Evolutionary conservation across 2,329 filamentous ascomycete species (phyloP), one percentile per base, ranked within the genome.

Genomic region (Daldinia sp.): DNA sequence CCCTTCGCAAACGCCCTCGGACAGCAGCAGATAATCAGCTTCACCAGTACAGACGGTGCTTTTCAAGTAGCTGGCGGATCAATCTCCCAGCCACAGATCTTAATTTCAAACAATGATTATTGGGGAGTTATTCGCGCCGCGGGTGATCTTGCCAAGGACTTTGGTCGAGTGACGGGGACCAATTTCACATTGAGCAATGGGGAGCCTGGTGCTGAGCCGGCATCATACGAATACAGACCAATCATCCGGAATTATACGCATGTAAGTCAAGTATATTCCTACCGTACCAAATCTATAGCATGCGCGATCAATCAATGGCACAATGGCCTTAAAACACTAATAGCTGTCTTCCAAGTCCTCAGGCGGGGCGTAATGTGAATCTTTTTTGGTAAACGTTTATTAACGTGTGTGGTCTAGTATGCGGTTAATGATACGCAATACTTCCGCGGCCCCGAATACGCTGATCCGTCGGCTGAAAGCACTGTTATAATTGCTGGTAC

Each of bases 81-180:
- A 9, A 66, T 72, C 35, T 56, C 70, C 1, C 67, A 61, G 17
- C 72, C 74, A 8, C 73, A 75, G 58, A 85, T 89, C 51, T 77
- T 84, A 2, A 79, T 87, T n/a, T 84, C 85, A 8, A 70, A 75
- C 17, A 77, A 84, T 57, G 89, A 91, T 62, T 90, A 85, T 79
- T 88, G 86, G 77, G 89, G 88, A 58, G 89, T 91, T 0, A 81
- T 90, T 55, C 83, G 89, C 23, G 88, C 87, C 4, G 89, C 87
- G 0, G 81, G 87, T 35, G 89, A 92, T 74, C 81, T 92, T 8
- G 87, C 88, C 0, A 71, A 80, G 3, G 90, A 92, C 74, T 90
- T 92, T 76, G 88, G 88, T 13, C 84, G 87, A n/a, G 88, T 91
- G 3, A 90, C 88, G 0, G 88, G 88, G 7, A 82, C 77, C 23